Percentiles rank a stretch among this genome's conserved stretches.
Conservation (phyloP, 2,329 filamentous ascomycete species). For the Cordyceps sp. region DNA sequence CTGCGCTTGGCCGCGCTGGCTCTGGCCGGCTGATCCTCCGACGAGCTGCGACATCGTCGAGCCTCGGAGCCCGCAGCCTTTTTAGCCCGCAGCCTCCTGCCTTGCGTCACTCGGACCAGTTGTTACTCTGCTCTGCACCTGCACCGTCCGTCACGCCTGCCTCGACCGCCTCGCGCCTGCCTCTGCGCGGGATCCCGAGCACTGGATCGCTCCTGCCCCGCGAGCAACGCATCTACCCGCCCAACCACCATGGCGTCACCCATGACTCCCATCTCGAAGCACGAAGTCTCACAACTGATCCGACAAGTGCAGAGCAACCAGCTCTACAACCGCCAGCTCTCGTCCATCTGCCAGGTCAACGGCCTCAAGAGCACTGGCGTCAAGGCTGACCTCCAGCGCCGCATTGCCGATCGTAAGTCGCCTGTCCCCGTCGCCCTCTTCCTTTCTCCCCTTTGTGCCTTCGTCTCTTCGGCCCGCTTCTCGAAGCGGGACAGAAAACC, state of each 20-base stretch:
- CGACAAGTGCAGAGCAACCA: constrained; percentile 24
- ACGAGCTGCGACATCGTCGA: too few relatives aligned
- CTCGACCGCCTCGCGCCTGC: too few relatives aligned
- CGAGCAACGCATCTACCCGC: not conserved
- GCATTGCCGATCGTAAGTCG: constrained; percentile 61
- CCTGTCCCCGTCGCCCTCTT: not conserved
- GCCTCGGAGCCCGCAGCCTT: too few relatives aligned
- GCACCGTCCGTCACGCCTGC: too few relatives aligned
- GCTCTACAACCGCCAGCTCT: constrained; percentile 48
- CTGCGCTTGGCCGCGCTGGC: too few relatives aligned
- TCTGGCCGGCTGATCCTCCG: too few relatives aligned
- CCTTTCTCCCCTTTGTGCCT: not conserved
- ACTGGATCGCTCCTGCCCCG: constrained; percentile 1
- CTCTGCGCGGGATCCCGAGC: too few relatives aligned
- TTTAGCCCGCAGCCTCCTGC: too few relatives aligned
- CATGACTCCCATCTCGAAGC: constrained; percentile 13
- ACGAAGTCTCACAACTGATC: constrained; percentile 28
- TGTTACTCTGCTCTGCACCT: too few relatives aligned
- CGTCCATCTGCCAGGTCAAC: constrained; percentile 60
- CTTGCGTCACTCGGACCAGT: too few relatives aligned
- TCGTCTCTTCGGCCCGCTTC: not conserved
- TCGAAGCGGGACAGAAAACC: too few relatives aligned
- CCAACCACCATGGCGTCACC: constrained; percentile 9
- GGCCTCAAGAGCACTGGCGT: constrained; percentile 64
- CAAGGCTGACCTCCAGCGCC: constrained; percentile 65